Percentiles rank a stretch among this genome's conserved stretches.
These are phyloP conservation scores for Heterobasidion annosum DNA, from an alignment of 1,284 basidiomycete species.

Conservation along the genomic window DNA sequence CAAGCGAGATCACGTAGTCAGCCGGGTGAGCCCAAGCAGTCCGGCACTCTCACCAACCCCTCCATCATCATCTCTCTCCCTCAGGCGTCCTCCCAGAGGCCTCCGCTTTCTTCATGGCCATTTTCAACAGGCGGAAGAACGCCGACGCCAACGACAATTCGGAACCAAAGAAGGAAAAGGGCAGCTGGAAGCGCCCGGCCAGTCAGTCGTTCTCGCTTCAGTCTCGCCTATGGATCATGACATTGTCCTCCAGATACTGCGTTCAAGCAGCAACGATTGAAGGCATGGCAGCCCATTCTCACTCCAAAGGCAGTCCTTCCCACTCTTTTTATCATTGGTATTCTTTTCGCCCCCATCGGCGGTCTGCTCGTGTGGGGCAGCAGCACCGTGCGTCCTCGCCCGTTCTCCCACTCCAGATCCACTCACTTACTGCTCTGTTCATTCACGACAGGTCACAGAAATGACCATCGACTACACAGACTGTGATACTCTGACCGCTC, in stretches of 20 bases:
- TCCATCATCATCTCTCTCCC: conserved; percentile 1
- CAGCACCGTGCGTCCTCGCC: conserved; percentile 38
- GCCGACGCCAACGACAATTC: conserved; percentile 15
- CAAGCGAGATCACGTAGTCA: not conserved
- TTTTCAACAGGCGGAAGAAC: conserved; percentile 27
- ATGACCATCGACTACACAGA: conserved; percentile 95
- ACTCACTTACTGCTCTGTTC: not conserved
- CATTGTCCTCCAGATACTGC: conserved; percentile 66
- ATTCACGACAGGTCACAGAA: conserved; percentile 63
- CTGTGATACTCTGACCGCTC: conserved; percentile 66
- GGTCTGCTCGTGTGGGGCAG: conserved; percentile 90
- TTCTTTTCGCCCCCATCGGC: conserved; percentile 95
- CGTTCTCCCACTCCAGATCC: not conserved
- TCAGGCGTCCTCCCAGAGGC: conserved; percentile 9
- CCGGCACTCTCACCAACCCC: not conserved
- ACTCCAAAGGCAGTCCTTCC: conserved; percentile 97
- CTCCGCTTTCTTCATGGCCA: conserved; percentile 21
- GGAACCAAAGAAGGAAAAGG: conserved; percentile 70
- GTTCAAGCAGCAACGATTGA: conserved; percentile 98
- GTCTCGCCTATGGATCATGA: conserved; percentile 4
- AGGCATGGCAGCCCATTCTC: conserved; percentile 99
- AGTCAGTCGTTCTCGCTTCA: conserved; percentile 44
- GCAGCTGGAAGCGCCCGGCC: conserved; percentile 80
- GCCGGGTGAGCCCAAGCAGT: not conserved
- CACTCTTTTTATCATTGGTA: conserved; percentile 89